Evolutionary conservation across 768 basidiomycete species (phyloP).

Genomic region (Rubroboletus satanas): DNA sequence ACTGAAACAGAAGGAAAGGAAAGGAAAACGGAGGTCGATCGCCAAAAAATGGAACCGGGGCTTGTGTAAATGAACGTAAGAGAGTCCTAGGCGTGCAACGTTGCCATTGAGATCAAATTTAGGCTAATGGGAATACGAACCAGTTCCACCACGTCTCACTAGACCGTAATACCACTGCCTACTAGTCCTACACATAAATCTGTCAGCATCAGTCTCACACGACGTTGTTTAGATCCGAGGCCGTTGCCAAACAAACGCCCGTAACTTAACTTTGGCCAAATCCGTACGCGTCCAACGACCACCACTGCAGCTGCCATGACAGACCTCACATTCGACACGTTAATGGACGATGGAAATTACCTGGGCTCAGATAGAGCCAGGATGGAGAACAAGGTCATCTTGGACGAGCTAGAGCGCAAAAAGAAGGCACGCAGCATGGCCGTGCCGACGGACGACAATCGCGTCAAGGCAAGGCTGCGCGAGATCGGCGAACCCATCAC

Average conservation of each 20-base stretch:
- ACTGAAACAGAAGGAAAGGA: neutral
- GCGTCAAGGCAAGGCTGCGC: slow-evolving; percentile 82
- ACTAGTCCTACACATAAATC: neutral
- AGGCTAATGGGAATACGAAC: neutral
- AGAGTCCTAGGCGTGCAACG: slow-evolving; percentile 7
- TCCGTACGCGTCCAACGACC: slow-evolving; percentile 4
- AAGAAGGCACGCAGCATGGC: slow-evolving; percentile 91
- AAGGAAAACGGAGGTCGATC: neutral
- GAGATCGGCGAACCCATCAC: slow-evolving; percentile 97
- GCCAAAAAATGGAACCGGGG: slow-evolving; percentile 14
- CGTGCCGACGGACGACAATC: slow-evolving; percentile 94
- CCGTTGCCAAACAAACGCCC: slow-evolving; percentile 35
- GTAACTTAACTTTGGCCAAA: slow-evolving; percentile 7
- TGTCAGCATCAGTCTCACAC: slow-evolving; percentile 2
- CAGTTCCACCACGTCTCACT: neutral
- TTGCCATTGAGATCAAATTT: neutral
- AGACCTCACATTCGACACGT: slow-evolving; percentile 71
- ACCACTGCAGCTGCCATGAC: slow-evolving; percentile 42
- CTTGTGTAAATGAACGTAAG: slow-evolving; percentile 25
- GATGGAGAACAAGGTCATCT: slow-evolving; percentile 78
- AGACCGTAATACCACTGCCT: neutral
- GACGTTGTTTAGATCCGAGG: slow-evolving; percentile 32
- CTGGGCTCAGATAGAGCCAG: slow-evolving; percentile 70
- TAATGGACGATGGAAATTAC: slow-evolving; percentile 77
- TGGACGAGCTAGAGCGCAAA: slow-evolving; percentile 96